Evolutionary conservation across 1,139 yeast genomes (phyloP).

Genomic region (Williopsis jadinii): DNA sequence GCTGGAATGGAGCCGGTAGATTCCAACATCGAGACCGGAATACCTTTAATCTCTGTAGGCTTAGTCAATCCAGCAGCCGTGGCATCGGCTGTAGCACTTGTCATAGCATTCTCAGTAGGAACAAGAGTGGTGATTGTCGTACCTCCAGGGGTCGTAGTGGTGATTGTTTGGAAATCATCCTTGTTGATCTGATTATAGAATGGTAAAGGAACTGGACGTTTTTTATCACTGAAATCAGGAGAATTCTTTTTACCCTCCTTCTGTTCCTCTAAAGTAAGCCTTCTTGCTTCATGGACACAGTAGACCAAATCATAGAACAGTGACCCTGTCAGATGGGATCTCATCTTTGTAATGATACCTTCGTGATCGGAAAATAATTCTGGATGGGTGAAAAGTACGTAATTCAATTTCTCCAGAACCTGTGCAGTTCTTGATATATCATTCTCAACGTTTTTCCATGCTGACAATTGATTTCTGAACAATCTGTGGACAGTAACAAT

Average conservation of each 20-base stretch:
- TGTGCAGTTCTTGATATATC: conserved; percentile 90
- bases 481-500: conserved; percentile 89
- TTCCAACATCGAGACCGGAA: conserved; percentile 71
- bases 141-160: conserved; percentile 87
- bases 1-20: conserved; percentile 61
- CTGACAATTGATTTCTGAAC: conserved; percentile 78
- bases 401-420: conserved; percentile 83
- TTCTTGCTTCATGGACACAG: conserved; percentile 91
- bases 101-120: conserved; percentile 76
- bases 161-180: conserved; percentile 80
- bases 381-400: conserved; percentile 83
- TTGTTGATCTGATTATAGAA: conserved; percentile 88
- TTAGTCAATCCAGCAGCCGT: conserved; percentile 42
- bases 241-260: conserved; percentile 23
- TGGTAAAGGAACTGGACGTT: conserved; percentile 67
- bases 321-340: conserved; percentile 89
- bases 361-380: conserved; percentile 62
- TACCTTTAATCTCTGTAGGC: conserved; percentile 70
- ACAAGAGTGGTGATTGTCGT: conserved; percentile 85
- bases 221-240: conserved; percentile 19
- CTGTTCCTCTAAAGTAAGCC: conserved; percentile 55
- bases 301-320: conserved; percentile 87
- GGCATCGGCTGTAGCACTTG: conserved; percentile 46
- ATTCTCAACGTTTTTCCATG: conserved; percentile 84
- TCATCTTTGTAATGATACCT: conserved; percentile 80